Conservation (phyloP, 345 rosid species). For the Excoecaria agallocha region DNA sequence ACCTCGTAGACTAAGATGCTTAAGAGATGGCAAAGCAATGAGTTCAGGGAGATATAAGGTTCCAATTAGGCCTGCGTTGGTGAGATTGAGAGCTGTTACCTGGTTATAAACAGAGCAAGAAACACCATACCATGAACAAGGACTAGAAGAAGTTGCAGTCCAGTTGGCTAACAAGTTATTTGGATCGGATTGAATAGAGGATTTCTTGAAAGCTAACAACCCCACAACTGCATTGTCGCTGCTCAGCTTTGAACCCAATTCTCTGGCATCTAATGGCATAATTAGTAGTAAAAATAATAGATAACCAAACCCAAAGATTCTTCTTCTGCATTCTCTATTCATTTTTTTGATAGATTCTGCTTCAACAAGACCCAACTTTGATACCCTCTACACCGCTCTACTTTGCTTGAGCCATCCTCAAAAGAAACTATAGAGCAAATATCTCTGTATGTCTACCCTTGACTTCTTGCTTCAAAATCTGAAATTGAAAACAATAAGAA, state of each 20-base stretch:
- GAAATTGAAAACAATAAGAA: conserved; percentile 10
- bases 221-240: conserved; percentile 39
- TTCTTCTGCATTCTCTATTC: conserved; percentile 30
- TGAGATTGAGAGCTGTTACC: conserved; percentile 50
- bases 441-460: neutral
- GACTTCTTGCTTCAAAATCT: neutral
- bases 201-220: conserved; percentile 60
- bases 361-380: neutral
- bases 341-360: conserved; percentile 21
- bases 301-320: conserved; percentile 23
- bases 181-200: conserved; percentile 64
- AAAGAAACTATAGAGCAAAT: neutral
- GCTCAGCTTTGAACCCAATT: conserved; percentile 23
- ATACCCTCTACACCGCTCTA: neutral
- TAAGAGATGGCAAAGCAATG: conserved; percentile 49
- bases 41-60: conserved; percentile 49
- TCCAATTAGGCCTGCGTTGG: conserved; percentile 52
- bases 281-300: conserved; percentile 22
- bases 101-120: conserved; percentile 52
- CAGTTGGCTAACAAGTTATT: conserved; percentile 47
- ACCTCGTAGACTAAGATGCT: conserved; percentile 43
- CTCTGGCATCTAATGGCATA: conserved; percentile 31
- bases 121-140: conserved; percentile 75
- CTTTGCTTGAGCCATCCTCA: neutral
- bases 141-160: conserved; percentile 38